A percentile compares a stretch with the other conserved stretches of the same genome.
phyloP scores from a whole-genome alignment of 148 eudicot genomes.

The Vaccinium darrowii region DNA sequence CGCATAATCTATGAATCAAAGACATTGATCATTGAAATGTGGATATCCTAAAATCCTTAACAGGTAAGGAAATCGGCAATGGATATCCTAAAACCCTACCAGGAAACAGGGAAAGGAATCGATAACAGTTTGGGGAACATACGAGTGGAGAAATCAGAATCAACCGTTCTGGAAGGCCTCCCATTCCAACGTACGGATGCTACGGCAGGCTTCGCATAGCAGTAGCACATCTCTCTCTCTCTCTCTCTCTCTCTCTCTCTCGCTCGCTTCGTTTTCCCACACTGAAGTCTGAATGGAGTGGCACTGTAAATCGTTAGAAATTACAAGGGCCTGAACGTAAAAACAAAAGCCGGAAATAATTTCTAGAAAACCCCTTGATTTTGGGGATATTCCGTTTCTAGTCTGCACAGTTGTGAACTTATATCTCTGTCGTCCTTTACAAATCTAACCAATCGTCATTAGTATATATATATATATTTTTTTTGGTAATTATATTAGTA shows the following conservation, averaged over 20 bases:
- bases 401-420: neutral
- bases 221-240: conserved; percentile 38
- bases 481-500: no score
- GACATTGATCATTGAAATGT: neutral
- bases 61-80: neutral
- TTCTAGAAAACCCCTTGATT: neutral
- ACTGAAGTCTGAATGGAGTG: neutral
- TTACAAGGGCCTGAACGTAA: neutral
- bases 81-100: neutral
- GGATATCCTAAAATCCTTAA: neutral
- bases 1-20: conserved; percentile 45
- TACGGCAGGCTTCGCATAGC: conserved; percentile 5
- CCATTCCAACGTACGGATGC: conserved; percentile 27
- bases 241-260: neutral
- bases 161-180: conserved; percentile 82
- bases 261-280: neutral
- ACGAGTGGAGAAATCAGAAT: conserved; percentile 77
- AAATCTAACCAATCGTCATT: neutral
- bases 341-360: neutral
- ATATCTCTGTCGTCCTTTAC: neutral
- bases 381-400: neutral
- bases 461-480: no score
- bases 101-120: neutral
- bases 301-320: neutral
- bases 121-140: conserved; percentile 41